These are phyloP conservation scores for Mallotus nudiflorus DNA, from an alignment of 345 rosid genomes.

Conservation along the genomic window DNA sequence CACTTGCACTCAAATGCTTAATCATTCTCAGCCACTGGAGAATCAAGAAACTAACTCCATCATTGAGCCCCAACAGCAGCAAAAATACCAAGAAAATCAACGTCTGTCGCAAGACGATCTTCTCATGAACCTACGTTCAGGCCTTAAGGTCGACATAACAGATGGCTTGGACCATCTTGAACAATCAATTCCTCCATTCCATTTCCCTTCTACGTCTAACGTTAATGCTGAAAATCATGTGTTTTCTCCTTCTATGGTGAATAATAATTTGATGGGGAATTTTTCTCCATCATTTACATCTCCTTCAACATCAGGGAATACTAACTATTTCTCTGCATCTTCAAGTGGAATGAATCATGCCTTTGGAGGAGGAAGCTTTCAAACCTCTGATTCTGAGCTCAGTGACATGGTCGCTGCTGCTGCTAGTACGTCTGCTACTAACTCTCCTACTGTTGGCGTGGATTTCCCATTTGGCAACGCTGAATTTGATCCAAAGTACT, in stretches of 20 bases:
- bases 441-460: slow-evolving; percentile 43
- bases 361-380: slow-evolving; percentile 23
- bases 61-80: slow-evolving; percentile 3
- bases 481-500: slow-evolving; percentile 41
- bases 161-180: slow-evolving; percentile 3
- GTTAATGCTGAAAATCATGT: neutral
- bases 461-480: slow-evolving; percentile 40
- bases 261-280: neutral
- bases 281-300: slow-evolving; percentile 22
- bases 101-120: slow-evolving; percentile 13
- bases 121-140: slow-evolving; percentile 12
- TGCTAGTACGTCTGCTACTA: slow-evolving; percentile 33
- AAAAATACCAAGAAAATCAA: neutral
- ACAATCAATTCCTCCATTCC: slow-evolving; percentile 4
- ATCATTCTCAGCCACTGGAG: slow-evolving; percentile 19
- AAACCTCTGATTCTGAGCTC: slow-evolving; percentile 17
- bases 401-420: slow-evolving; percentile 24
- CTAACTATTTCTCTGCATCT: slow-evolving; percentile 29
- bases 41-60: slow-evolving; percentile 9
- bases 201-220: slow-evolving; percentile 19
- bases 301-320: slow-evolving; percentile 24
- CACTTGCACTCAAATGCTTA: slow-evolving; percentile 47
- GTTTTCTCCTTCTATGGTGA: slow-evolving; percentile 6
- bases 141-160: slow-evolving; percentile 14
- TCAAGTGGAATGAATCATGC: slow-evolving; percentile 10